Percentiles rank a stretch among this genome's conserved stretches.
Conservation (phyloP, 2,329 filamentous ascomycete species). For the Pseudophaeomoniella oleicola region DNA sequence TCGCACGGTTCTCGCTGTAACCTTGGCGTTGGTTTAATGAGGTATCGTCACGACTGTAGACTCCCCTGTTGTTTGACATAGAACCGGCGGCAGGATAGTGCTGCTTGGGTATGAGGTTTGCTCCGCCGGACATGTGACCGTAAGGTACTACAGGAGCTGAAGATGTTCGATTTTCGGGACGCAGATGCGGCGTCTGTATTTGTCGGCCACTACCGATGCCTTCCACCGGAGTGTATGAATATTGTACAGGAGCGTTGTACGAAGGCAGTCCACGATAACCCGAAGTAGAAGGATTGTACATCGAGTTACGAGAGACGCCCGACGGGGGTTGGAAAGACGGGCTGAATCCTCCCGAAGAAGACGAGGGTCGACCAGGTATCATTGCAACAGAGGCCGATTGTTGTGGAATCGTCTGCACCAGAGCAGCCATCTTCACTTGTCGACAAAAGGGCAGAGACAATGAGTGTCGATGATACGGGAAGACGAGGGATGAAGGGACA, state of each 20-base stretch:
- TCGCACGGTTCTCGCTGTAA: conserved; percentile 20
- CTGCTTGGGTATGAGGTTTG: conserved; percentile 20
- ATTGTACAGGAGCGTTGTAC: conserved; percentile 55
- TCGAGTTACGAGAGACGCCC: conserved; percentile 17
- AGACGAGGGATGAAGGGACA: no score
- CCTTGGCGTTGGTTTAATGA: conserved; percentile 24
- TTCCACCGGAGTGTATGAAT: conserved; percentile 54
- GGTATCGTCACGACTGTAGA: conserved; percentile 29
- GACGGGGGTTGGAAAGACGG: conserved; percentile 16
- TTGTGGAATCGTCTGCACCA: conserved; percentile 69
- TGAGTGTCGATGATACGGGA: neutral
- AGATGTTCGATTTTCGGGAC: conserved; percentile 39
- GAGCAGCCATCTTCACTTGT: conserved; percentile 57
- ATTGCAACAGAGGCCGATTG: conserved; percentile 60
- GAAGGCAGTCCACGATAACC: conserved; percentile 41
- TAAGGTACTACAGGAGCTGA: conserved; percentile 37
- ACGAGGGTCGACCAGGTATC: conserved; percentile 58
- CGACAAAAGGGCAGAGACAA: conserved; percentile 4
- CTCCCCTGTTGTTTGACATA: conserved; percentile 26
- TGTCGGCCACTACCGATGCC: conserved; percentile 22
- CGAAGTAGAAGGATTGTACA: conserved; percentile 28
- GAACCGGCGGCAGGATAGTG: conserved; percentile 36
- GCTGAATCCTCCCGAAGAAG: conserved; percentile 44
- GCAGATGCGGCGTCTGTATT: conserved; percentile 38
- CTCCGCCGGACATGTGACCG: conserved; percentile 16